Percentiles rank a stretch among this genome's conserved stretches.
These are phyloP conservation scores for Trichosanthes cucumerina DNA, from an alignment of 306 rosid genomes.

Conservation along the genomic window DNA sequence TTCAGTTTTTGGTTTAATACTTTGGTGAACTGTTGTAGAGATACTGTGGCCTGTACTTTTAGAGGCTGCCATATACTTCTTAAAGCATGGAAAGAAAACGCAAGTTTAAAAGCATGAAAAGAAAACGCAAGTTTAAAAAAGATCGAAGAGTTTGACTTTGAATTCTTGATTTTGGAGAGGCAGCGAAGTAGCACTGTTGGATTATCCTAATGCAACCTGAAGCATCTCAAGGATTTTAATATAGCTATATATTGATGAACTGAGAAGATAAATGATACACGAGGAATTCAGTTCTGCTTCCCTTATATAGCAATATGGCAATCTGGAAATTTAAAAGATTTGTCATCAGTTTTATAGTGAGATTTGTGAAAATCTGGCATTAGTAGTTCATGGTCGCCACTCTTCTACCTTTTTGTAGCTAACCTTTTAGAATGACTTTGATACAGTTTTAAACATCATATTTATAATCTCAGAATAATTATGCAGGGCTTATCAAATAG, in stretches of 20 bases:
- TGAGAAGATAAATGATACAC: neutral
- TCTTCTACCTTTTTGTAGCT: neutral
- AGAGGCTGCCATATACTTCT: neutral
- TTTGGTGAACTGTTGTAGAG: neutral
- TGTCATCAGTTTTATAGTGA: neutral
- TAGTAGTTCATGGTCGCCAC: neutral
- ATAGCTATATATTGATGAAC: neutral
- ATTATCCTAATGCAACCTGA: neutral
- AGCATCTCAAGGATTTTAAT: neutral
- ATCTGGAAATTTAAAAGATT: neutral
- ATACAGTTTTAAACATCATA: conserved; percentile 4
- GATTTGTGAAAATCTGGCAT: neutral
- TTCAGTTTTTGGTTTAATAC: neutral
- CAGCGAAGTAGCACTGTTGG: neutral
- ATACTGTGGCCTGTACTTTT: neutral
- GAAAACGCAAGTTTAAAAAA: neutral
- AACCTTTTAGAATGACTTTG: neutral
- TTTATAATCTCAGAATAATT: conserved; percentile 2
- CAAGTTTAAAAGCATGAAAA: too few species aligned
- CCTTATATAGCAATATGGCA: neutral
- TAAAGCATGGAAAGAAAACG: neutral
- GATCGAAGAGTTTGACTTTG: neutral
- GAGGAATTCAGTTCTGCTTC: neutral
- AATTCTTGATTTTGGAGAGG: neutral
- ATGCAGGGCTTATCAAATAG: conserved; percentile 90